A percentile compares a stretch with the other conserved stretches of the same genome.
These are phyloP conservation scores for Leccinum pallidistipes DNA, from an alignment of 1,284 basidiomycete species.

Conservation along the genomic window DNA sequence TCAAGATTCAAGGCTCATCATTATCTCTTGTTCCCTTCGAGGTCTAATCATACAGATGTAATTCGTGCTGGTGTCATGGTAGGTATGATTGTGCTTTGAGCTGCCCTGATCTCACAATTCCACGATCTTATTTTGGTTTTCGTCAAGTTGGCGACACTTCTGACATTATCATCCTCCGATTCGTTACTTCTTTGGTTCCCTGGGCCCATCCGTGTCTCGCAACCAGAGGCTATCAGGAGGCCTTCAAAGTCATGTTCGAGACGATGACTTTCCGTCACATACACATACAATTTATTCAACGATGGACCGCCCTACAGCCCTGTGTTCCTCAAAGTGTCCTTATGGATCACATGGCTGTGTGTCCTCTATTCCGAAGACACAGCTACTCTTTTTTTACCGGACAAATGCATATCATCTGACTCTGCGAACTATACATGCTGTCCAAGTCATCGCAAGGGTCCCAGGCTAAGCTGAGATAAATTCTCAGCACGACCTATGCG, in stretches of 20 bases:
- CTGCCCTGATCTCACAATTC: constrained; percentile 3
- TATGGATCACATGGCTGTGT: constrained; percentile 91
- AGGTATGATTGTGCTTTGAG: constrained; percentile 20
- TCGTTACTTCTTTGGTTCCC: constrained; percentile 84
- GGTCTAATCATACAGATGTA: constrained; percentile 90
- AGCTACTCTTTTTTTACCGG: constrained; percentile 80
- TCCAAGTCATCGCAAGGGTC: not conserved
- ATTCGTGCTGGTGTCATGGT: constrained; percentile 90
- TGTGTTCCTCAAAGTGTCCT: constrained; percentile 86
- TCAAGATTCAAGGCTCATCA: constrained; percentile 89
- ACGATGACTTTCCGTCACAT: constrained; percentile 73
- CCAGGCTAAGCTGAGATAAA: too few relatives aligned
- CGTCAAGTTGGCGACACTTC: constrained; percentile 76
- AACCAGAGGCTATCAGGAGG: constrained; percentile 71
- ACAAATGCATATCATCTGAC: constrained; percentile 54
- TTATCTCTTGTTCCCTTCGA: constrained; percentile 96
- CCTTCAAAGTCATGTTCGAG: constrained; percentile 93
- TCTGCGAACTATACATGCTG: constrained; percentile 47
- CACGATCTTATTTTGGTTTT: constrained; percentile 94
- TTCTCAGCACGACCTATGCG: too few relatives aligned
- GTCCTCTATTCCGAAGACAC: constrained; percentile 74
- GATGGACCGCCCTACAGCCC: constrained; percentile 88
- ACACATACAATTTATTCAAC: constrained; percentile 81
- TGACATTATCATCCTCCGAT: constrained; percentile 41
- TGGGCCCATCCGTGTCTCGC: constrained; percentile 65